Percentiles rank a stretch among this genome's conserved stretches.
phyloP scores from a whole-genome alignment of 1,284 basidiomycete species.

The Ganoderma lingzhi region DNA sequence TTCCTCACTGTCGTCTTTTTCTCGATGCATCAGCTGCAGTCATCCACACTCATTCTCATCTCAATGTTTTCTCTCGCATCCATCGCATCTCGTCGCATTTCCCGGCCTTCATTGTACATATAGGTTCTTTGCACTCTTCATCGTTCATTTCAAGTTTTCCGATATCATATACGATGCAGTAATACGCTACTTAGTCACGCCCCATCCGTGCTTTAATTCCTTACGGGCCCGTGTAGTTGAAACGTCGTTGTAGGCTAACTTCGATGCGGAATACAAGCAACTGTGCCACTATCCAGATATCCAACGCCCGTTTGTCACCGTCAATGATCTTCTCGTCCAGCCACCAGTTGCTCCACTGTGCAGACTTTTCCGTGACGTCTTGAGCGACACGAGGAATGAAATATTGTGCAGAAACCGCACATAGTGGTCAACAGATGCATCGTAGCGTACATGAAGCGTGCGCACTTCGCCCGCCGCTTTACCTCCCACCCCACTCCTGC shows the following conservation, averaged over 20 bases:
- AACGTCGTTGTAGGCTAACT: constrained; percentile 9
- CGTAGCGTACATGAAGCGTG: not conserved
- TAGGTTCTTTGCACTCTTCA: not conserved
- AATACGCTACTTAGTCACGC: constrained; percentile 10
- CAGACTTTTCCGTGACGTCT: not conserved
- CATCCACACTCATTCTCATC: constrained; percentile 14
- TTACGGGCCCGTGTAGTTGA: not conserved
- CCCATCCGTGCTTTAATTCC: constrained; percentile 1
- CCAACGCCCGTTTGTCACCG: not conserved
- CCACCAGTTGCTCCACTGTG: not conserved
- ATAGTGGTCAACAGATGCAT: not conserved
- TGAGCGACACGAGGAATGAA: not conserved
- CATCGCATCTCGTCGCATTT: not conserved
- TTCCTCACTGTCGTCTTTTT: not conserved
- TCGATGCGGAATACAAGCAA: not conserved
- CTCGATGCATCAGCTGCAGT: not conserved
- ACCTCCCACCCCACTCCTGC: not conserved
- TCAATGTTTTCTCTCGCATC: not conserved
- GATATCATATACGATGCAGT: constrained; percentile 17
- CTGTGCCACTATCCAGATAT: not conserved
- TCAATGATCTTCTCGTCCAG: not conserved
- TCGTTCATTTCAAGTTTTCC: not conserved
- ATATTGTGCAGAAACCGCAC: not conserved
- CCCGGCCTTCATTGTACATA: constrained; percentile 7
- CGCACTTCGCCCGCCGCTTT: not conserved